Conservation (phyloP, 2,329 filamentous ascomycete genomes). For the Penicillium polonicum region DNA sequence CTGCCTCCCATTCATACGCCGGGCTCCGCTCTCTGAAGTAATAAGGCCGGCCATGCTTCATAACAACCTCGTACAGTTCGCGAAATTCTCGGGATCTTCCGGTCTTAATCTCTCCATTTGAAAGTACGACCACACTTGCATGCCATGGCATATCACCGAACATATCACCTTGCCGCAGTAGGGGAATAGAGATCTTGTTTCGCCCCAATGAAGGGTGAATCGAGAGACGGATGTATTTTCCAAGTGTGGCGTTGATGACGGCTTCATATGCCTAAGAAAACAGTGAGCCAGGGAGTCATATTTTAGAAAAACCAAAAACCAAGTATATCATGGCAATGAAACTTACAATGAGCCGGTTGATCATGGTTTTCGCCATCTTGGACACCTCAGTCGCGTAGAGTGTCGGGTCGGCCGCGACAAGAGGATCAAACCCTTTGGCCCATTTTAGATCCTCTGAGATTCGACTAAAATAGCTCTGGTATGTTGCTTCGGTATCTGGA, state of each 20-base stretch:
- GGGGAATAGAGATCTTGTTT: slow-evolving; percentile 9
- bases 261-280: slow-evolving; percentile 6
- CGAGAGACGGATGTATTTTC: slow-evolving; percentile 8
- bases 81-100: slow-evolving; percentile 3
- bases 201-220: slow-evolving; percentile 8
- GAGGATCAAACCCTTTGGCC: slow-evolving; percentile 8
- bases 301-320: background rate
- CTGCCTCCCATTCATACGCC: slow-evolving; percentile 5
- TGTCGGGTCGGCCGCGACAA: background rate
- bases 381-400: slow-evolving; percentile 5
- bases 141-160: slow-evolving; percentile 13
- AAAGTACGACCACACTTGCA: slow-evolving; percentile 4
- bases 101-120: slow-evolving; percentile 5
- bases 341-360: slow-evolving; percentile 8
- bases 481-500: slow-evolving; percentile 7
- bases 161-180: slow-evolving; percentile 2
- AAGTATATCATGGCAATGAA: background rate
- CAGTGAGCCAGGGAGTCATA: background rate
- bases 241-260: slow-evolving; percentile 1
- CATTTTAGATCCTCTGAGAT: slow-evolving; percentile 11
- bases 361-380: slow-evolving; percentile 7
- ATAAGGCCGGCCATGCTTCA: slow-evolving; percentile 4
- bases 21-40: slow-evolving; percentile 7
- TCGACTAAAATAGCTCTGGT: slow-evolving; percentile 7
- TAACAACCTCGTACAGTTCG: slow-evolving; percentile 7